phyloP scores from a whole-genome alignment of 176 grass and related monocot species.

The Eleusine indica region DNA sequence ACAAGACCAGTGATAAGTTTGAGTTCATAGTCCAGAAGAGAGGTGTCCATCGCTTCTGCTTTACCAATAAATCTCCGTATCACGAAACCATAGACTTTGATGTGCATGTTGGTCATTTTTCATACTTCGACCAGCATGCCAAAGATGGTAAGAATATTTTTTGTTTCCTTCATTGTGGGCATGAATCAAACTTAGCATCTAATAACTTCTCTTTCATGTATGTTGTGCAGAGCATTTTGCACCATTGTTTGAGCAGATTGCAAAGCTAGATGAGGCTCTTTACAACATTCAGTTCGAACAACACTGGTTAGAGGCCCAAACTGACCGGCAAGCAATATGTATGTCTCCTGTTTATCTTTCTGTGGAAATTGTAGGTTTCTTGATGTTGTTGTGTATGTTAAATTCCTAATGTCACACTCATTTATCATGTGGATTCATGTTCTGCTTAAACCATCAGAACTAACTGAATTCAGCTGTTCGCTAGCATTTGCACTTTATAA shows the following conservation, averaged over 20 bases:
- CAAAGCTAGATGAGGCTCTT: constrained; percentile 94
- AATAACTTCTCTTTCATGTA: background rate
- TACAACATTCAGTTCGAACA: constrained; percentile 99
- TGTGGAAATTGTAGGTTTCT: background rate
- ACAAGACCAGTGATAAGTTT: constrained; percentile 93
- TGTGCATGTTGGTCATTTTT: constrained; percentile 93
- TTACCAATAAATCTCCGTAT: constrained; percentile 90
- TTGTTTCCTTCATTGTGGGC: constrained; percentile 2
- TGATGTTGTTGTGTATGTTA: background rate
- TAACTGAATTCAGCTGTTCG: background rate
- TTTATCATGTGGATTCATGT: background rate
- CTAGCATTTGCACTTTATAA: background rate
- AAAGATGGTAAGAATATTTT: constrained; percentile 78
- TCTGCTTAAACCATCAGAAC: background rate
- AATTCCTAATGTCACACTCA: background rate
- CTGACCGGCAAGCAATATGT: constrained; percentile 96
- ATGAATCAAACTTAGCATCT: background rate
- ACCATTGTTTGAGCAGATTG: constrained; percentile 90
- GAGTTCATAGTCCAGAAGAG: constrained; percentile 93
- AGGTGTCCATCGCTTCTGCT: constrained; percentile 88
- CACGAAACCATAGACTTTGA: constrained; percentile 99
- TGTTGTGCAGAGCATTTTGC: constrained; percentile 83
- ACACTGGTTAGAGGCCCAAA: constrained; percentile 98
- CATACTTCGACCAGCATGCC: constrained; percentile 92
- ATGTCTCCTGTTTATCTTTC: constrained; percentile 1